Percentiles rank a stretch among this genome's conserved stretches.
These are phyloP conservation scores for Mrakia gelida DNA, from an alignment of 768 basidiomycete species.

Conservation along the genomic window DNA sequence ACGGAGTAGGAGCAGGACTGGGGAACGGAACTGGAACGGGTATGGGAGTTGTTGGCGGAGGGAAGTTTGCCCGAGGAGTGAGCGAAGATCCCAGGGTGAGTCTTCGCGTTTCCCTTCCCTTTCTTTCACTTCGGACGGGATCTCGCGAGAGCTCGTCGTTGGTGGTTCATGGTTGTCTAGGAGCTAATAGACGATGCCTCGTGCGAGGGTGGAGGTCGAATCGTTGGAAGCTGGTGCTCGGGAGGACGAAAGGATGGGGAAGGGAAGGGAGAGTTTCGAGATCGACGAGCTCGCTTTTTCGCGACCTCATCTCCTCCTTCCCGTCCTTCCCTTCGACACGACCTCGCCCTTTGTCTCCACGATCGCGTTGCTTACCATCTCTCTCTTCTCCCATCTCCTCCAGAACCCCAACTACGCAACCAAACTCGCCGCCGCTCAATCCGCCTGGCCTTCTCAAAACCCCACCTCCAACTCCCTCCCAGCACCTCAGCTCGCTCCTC, in stretches of 20 bases:
- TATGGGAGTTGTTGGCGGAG: conserved; percentile 31
- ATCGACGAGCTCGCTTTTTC: background rate
- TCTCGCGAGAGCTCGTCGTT: too few relatives aligned
- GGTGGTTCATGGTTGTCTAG: background rate
- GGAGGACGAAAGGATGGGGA: background rate
- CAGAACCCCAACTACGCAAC: conserved; percentile 29
- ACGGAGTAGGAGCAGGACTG: conserved; percentile 24
- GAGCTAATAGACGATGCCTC: background rate
- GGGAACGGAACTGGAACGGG: conserved; percentile 27
- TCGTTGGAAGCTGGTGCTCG: background rate
- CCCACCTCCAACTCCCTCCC: conserved; percentile 12
- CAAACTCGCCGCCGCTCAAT: conserved; percentile 24
- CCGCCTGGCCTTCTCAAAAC: conserved; percentile 30
- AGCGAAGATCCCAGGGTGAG: conserved; percentile 29
- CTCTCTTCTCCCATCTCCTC: background rate
- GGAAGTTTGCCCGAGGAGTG: conserved; percentile 27
- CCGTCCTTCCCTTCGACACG: background rate
- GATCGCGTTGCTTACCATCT: background rate
- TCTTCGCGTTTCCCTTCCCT: background rate
- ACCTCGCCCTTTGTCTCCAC: background rate
- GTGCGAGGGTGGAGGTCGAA: background rate
- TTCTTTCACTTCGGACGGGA: background rate
- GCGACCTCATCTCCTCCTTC: too few relatives aligned
- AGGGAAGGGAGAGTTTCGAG: background rate
- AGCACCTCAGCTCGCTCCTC: conserved; percentile 20